These are phyloP conservation scores for Hyphopichia buzzinii DNA, from an alignment of 1,139 yeast species.

Conservation along the genomic window DNA sequence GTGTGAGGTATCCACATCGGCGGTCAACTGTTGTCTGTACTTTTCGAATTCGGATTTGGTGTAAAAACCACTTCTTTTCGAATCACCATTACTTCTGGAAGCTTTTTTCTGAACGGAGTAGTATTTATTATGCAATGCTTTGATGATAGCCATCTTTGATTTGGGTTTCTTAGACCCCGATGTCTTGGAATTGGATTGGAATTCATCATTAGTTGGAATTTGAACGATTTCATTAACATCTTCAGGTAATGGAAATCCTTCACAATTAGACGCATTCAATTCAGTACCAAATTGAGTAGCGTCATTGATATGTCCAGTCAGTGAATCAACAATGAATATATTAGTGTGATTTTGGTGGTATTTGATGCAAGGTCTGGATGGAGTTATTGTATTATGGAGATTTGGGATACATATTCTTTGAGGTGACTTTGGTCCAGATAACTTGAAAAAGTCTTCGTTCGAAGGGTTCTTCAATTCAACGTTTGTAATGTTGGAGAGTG, in stretches of 20 bases:
- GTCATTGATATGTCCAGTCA: constrained; percentile 63
- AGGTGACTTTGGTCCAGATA: constrained; percentile 20
- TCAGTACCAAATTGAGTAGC: constrained; percentile 79
- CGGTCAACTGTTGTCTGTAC: neutral
- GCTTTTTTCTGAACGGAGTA: constrained; percentile 5
- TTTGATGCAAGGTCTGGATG: constrained; percentile 42
- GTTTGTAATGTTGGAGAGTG: constrained; percentile 23
- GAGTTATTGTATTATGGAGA: constrained; percentile 22
- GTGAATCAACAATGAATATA: constrained; percentile 63
- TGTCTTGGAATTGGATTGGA: neutral
- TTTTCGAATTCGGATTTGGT: constrained; percentile 26
- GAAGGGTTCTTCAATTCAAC: constrained; percentile 13
- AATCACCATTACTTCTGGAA: constrained; percentile 1
- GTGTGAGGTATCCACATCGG: constrained; percentile 4
- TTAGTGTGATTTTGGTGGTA: constrained; percentile 23
- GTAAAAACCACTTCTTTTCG: constrained; percentile 27
- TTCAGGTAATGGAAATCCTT: constrained; percentile 64
- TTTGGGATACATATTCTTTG: constrained; percentile 45
- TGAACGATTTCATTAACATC: constrained; percentile 59
- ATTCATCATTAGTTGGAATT: constrained; percentile 56
- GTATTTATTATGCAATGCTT: constrained; percentile 36
- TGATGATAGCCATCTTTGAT: constrained; percentile 55
- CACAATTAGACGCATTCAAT: constrained; percentile 60
- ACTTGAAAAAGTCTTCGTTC: constrained; percentile 7
- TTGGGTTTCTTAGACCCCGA: constrained; percentile 10